Evolutionary conservation across 805 yeast species (phyloP).

Genomic region (Starmerella apicola): DNA sequence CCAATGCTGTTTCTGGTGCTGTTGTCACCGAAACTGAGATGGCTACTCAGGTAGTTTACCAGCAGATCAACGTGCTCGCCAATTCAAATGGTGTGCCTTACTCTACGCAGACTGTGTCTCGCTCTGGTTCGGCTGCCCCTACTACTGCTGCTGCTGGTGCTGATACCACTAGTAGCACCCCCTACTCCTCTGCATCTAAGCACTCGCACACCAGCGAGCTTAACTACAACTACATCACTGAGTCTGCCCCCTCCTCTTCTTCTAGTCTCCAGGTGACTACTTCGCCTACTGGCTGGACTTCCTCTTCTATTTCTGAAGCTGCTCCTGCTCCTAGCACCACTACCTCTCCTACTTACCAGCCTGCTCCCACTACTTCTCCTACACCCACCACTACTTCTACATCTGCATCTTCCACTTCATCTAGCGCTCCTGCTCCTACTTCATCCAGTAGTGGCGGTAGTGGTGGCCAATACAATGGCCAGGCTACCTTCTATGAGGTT

Average conservation of each 20-base stretch:
- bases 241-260: neutral
- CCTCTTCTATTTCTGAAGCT: constrained; percentile 2
- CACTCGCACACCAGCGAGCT: constrained; percentile 1
- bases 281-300: constrained; percentile 3
- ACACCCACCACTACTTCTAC: constrained; percentile 8
- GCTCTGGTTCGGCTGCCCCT: constrained; percentile 2
- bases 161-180: neutral
- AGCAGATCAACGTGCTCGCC: constrained; percentile 20
- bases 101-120: constrained; percentile 12
- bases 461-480: constrained; percentile 24
- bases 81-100: constrained; percentile 19
- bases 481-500: constrained; percentile 28
- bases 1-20: constrained; percentile 7
- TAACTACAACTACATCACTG: constrained; percentile 4
- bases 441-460: constrained; percentile 15
- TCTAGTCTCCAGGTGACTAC: constrained; percentile 3
- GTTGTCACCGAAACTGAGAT: constrained; percentile 18
- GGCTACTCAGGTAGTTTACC: constrained; percentile 19
- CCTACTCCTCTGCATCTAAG: constrained; percentile 7
- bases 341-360: constrained; percentile 4
- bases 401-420: constrained; percentile 9
- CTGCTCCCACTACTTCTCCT: constrained; percentile 8
- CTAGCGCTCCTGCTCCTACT: constrained; percentile 9
- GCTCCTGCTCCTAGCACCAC: constrained; percentile 5
- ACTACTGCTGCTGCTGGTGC: constrained; percentile 1